A percentile compares a stretch with the other conserved stretches of the same genome.
Conservation (phyloP, 2,329 filamentous ascomycete genomes). For the Zasmidium citrigriseum region DNA sequence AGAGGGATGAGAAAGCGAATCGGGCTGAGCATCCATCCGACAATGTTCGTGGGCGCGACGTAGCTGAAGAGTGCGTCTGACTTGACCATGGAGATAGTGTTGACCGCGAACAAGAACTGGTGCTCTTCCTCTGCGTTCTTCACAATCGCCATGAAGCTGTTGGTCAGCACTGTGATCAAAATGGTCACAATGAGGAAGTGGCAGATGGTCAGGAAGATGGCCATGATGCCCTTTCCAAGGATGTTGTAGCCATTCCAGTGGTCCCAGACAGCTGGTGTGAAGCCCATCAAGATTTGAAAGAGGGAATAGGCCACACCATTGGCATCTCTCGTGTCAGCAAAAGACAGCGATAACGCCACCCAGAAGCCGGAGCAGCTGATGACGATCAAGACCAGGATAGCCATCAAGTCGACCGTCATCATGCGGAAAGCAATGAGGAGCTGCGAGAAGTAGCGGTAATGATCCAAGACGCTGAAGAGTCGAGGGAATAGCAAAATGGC, state of each 20-base stretch:
- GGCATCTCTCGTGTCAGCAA: slow-evolving; percentile 68
- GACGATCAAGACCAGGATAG: slow-evolving; percentile 79
- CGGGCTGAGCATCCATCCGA: slow-evolving; percentile 87
- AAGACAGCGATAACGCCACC: slow-evolving; percentile 86
- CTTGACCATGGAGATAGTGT: slow-evolving; percentile 97
- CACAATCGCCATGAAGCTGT: slow-evolving; percentile 93
- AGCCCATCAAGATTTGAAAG: slow-evolving; percentile 94
- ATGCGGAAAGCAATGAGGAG: slow-evolving; percentile 89
- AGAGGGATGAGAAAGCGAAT: slow-evolving; percentile 79
- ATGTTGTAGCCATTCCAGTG: slow-evolving; percentile 79
- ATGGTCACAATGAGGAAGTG: slow-evolving; percentile 95
- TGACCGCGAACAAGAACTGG: slow-evolving; percentile 89
- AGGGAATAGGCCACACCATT: slow-evolving; percentile 81
- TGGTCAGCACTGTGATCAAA: slow-evolving; percentile 91
- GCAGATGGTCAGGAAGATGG: slow-evolving; percentile 86
- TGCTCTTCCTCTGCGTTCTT: slow-evolving; percentile 93
- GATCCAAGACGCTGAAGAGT: slow-evolving; percentile 88
- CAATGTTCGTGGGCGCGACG: slow-evolving; percentile 84
- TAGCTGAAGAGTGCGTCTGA: slow-evolving; percentile 97
- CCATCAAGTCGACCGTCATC: slow-evolving; percentile 87
- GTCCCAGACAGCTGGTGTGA: slow-evolving; percentile 93
- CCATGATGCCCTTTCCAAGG: slow-evolving; percentile 74
- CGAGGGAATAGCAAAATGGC: slow-evolving; percentile 87
- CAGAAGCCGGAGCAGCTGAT: slow-evolving; percentile 94
- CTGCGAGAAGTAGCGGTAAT: slow-evolving; percentile 95